Evolutionary conservation across 352 stramenopile species (phyloP).

Genomic region (Globisporangium paroecandrum): DNA sequence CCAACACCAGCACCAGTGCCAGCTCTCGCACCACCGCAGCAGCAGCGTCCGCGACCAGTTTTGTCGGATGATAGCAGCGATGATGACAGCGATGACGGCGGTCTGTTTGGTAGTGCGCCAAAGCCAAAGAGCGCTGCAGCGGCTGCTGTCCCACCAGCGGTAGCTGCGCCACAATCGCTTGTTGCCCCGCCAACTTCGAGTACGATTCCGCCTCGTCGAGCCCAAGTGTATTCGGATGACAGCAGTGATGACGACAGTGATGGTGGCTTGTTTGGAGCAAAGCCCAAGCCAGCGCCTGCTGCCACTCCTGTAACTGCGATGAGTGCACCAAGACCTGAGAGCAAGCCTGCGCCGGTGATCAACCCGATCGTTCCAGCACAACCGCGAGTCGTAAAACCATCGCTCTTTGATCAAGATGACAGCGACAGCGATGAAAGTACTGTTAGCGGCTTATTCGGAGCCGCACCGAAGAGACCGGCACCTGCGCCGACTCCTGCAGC

Average conservation of each 20-base stretch:
- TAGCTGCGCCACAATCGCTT: not conserved
- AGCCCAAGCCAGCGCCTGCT: not conserved
- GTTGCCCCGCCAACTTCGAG: not conserved
- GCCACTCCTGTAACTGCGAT: not conserved
- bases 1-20: constrained; percentile 1
- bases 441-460: constrained; percentile 34
- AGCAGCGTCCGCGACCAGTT: constrained; percentile 36
- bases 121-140: not conserved
- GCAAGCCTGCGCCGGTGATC: not conserved
- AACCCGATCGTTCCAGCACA: not conserved
- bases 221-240: not conserved
- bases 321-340: not conserved
- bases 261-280: not conserved
- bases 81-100: constrained; percentile 3
- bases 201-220: not conserved
- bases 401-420: not conserved
- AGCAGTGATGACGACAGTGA: not conserved
- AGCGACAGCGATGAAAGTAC: constrained; percentile 21
- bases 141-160: not conserved
- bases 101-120: not conserved
- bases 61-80: constrained; percentile 36
- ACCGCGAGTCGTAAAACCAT: not conserved
- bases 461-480: constrained; percentile 1
- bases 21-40: constrained; percentile 2
- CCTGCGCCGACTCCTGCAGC: not conserved